Conservation (phyloP, 2,329 filamentous ascomycete genomes). For the Fusarium penzigii region DNA sequence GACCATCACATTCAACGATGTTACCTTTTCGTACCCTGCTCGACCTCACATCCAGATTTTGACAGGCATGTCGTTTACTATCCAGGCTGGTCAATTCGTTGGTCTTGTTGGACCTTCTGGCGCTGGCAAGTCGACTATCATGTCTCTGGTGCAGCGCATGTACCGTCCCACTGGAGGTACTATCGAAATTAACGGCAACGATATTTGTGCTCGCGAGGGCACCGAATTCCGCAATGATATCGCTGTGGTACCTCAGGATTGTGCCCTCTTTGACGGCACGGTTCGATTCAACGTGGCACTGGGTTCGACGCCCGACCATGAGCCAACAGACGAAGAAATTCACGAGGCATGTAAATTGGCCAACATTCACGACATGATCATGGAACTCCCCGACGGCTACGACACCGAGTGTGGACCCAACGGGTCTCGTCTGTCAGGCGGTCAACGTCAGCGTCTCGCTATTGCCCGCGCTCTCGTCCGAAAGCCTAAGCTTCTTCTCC, state of each 20-base stretch:
- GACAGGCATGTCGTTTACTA: slow-evolving; percentile 54
- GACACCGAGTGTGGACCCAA: slow-evolving; percentile 69
- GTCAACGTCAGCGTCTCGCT: slow-evolving; percentile 75
- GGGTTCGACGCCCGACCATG: slow-evolving; percentile 54
- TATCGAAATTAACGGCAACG: slow-evolving; percentile 46
- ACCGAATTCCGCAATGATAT: slow-evolving; percentile 53
- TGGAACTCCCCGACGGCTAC: slow-evolving; percentile 63
- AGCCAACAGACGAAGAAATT: slow-evolving; percentile 61
- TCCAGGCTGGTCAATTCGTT: slow-evolving; percentile 60
- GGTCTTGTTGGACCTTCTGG: slow-evolving; percentile 67
- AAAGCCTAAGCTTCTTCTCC: slow-evolving; percentile 69
- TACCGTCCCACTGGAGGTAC: slow-evolving; percentile 45
- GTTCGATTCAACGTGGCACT: slow-evolving; percentile 58
- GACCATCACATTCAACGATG: slow-evolving; percentile 56
- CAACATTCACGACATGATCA: slow-evolving; percentile 70
- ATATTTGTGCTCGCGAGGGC: slow-evolving; percentile 45
- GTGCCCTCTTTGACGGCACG: slow-evolving; percentile 58
- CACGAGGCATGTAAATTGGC: slow-evolving; percentile 66
- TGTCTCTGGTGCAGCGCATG: slow-evolving; percentile 55
- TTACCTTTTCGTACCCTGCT: slow-evolving; percentile 67
- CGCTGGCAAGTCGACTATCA: slow-evolving; percentile 67
- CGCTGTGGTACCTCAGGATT: slow-evolving; percentile 59
- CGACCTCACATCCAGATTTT: slow-evolving; percentile 60
- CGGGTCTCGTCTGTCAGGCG: slow-evolving; percentile 73
- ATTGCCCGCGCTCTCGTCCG: slow-evolving; percentile 78